Evolutionary conservation across 2,329 filamentous ascomycete species (phyloP), one percentile per base, ranked within the genome.

Genomic region (Neocatenulostroma microsporum): DNA sequence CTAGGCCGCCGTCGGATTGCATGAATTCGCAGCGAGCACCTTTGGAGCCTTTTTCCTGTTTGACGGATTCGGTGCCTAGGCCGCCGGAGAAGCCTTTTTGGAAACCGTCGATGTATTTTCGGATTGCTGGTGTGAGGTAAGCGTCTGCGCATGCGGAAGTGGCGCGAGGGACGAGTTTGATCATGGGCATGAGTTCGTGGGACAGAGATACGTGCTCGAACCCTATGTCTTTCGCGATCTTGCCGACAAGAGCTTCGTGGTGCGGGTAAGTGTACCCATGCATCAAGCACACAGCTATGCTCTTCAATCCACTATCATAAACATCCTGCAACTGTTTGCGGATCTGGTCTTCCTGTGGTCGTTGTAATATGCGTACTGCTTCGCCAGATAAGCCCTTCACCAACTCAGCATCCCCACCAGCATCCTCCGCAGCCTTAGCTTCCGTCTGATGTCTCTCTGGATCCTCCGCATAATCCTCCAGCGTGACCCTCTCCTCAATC

Each of bases 391-490:
- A 61, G 4, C 83, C 84, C 53, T 72, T 74, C 4, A 88, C 80
- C 10, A 88, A 55, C 20, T 79, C 70, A 1, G 67, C 68, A 26
- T 70, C 62, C 3, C 53, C 37, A 0, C 58, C 52, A 8, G 64
- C 62, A 33, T 69, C 56, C 10, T 69, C 61, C 17, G 74, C 69
- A 4, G 67, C 66, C 42, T 67, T 66, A 2, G 67, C 72, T 8
- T 77, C 64, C 1, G 78, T 78, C 37, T 73, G 64, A 17, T 63
- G 66, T 37, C 84, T 69, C 50, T 74, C 69, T 1, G 87, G 88
- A 54, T 94, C 84, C 61, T 94, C 88, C 0, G 86, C 84, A 51
- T 93, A 94, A 56, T 94, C 86, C 57, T 95, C 87, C 9, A 94
- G 65, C 0, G 88, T 94, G 3, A 95, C 86, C 24, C 88, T 72